Evolutionary conservation across 331 rosid species (phyloP), one percentile per base, ranked within the genome.

Genomic region (Malus hybrid): DNA sequence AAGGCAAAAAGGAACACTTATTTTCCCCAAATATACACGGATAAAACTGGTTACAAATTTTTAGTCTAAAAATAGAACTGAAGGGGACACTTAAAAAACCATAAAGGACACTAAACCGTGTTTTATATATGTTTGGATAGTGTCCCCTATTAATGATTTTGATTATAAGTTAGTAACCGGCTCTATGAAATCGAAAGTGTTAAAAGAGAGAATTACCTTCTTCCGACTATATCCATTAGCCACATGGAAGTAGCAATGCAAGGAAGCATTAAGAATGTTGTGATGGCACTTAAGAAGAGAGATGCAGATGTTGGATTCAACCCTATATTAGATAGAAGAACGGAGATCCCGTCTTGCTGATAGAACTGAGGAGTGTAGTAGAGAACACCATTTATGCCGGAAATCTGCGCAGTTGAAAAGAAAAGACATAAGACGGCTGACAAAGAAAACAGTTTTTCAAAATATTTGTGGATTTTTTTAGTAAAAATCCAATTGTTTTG

Each of bases 331-430:
- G 93, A 74, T 14, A 91, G 63, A 81, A 89, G 87, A 19, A 74
- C 81, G 3, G 87, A 82, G 20, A 88, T 83, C 6, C 89, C 90
- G 39, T 88, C 93, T 63, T 83, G 66, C 52, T 87, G 80, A 42
- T 87, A 89, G 71, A 91, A 79, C 63, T 88, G 89, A 7, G 96
- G 93, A 42, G 90, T 82, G 77, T 87, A 91, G 78, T 82, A 88
- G 19, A 88, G 79, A 82, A 91, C 76, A 28, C 93, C 92, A 74
- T 87, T 87, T 84, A 91, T 91, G 48, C 96, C 96, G 64, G 89
- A 70, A 76, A 77, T 72, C 96, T 91, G 81, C 75, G 26, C 33
- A 48, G 20, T 34, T 7, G 48, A 22, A n/a, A 60, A 26, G 68
- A 26, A 24, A 72, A 34, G 34, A n/a, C 24, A 64, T 66, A n/a